A percentile compares a stretch with the other conserved stretches of the same genome.
Conservation (phyloP, 176 grass and related monocot genomes). For the Sorghum bicolor region DNA sequence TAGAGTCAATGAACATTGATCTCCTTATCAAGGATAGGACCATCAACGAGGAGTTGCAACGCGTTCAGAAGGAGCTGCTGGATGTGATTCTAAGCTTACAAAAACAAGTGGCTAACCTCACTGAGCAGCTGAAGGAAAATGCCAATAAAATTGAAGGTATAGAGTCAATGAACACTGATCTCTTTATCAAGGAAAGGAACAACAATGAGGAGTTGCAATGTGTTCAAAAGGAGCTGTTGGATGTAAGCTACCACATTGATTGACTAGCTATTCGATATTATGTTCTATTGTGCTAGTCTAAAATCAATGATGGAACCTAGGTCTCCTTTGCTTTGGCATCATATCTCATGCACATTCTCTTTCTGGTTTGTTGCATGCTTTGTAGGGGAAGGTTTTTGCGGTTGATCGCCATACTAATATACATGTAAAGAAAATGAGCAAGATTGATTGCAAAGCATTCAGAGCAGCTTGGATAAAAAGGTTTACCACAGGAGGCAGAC, state of each 20-base stretch:
- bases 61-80: conserved; percentile 52
- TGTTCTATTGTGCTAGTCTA: neutral
- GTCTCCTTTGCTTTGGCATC: neutral
- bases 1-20: conserved; percentile 32
- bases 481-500: too few relatives aligned
- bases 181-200: too few relatives aligned
- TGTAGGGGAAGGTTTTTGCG: neutral
- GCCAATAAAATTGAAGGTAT: too few relatives aligned
- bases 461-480: too few relatives aligned
- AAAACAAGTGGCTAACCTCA: too few relatives aligned
- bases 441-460: too few relatives aligned
- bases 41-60: conserved; percentile 64
- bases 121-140: too few relatives aligned
- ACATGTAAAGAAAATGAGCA: conserved; percentile 56
- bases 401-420: conserved; percentile 3
- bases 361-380: neutral
- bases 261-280: neutral
- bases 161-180: too few relatives aligned
- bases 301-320: neutral
- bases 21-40: conserved; percentile 46
- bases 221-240: too few relatives aligned
- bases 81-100: too few relatives aligned
- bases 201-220: too few relatives aligned
- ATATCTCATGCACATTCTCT: neutral
- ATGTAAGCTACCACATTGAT: neutral